Evolutionary conservation across 768 basidiomycete species (phyloP), one percentile per base, ranked within the genome.

Genomic region (Russula lepida): DNA sequence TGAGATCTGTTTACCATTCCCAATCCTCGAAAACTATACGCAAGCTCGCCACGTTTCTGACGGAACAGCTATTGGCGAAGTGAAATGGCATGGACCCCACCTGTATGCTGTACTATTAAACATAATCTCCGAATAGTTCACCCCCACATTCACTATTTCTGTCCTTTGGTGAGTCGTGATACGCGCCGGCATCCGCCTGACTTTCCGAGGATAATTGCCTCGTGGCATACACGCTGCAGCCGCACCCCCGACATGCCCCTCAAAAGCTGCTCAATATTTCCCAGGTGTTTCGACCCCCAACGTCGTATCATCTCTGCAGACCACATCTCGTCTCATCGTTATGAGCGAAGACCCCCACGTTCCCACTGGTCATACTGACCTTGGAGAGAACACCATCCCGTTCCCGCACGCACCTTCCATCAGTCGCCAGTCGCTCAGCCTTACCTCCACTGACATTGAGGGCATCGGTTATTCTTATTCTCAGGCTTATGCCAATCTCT

Each of bases 381-480:
- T 58, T 4, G 48, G 28, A 21, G 62, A 35, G 27, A 66, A 64
- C 54, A 19, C 58, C 23, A 46, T 66, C 28, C 64, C 64, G n/a
- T 66, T 66, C 58, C 64, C 64, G 13, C 37, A 46, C 35, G 58
- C 63, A 33, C 51, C 64, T 57, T 59, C 57, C 41, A 55, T 60
- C 54, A 58, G 55, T 52, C 64, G 63, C 37, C 64, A 66, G 58
- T 64, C 58, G 12, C 63, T 64, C 19, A 50, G 35, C 43, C 58
- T 66, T 8, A 39, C 54, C 35, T n/a, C 35, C 19, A 35, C 43
- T 4, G 64, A 64, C 25, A 43, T 66, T 27, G 58, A 56, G 49
- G 49, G 44, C 54, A 49, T 66, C 39, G 62, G 64, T n/a, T 66
- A 64, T 55, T 66, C 63, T 13, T 66, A 66, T 33, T 54, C 47